These are phyloP conservation scores for Pseudogymnoascus sp. DNA, from an alignment of 2,329 filamentous ascomycete genomes.

Conservation along the genomic window DNA sequence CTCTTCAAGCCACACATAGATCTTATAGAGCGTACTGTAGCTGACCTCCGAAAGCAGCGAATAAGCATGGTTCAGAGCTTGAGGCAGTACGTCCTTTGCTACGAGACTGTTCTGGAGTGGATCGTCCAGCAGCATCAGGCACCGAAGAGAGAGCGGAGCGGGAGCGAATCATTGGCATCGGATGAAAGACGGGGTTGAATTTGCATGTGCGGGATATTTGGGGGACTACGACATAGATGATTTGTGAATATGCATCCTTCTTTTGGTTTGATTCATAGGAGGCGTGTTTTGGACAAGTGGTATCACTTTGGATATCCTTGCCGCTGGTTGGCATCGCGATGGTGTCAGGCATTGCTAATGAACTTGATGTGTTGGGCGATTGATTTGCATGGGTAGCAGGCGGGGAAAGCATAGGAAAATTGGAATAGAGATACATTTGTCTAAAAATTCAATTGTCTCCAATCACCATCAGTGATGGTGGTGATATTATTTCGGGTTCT, in stretches of 20 bases:
- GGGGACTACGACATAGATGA: neutral
- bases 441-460: neutral
- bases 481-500: conserved; percentile 1
- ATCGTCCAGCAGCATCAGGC: conserved; percentile 35
- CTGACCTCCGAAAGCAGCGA: conserved; percentile 80
- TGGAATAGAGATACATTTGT: neutral
- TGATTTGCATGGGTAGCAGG: conserved; percentile 6
- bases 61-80: conserved; percentile 96
- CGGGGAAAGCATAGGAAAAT: neutral
- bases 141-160: conserved; percentile 18
- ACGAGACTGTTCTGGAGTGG: conserved; percentile 92
- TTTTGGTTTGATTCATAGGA: neutral
- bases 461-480: neutral
- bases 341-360: neutral
- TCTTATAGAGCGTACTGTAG: conserved; percentile 76
- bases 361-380: neutral
- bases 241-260: neutral
- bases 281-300: conserved; percentile 1
- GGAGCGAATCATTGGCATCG: conserved; percentile 16
- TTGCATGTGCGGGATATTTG: neutral
- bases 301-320: conserved; percentile 6
- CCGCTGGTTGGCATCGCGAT: neutral
- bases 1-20: conserved; percentile 63
- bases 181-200: neutral
- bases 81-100: conserved; percentile 89